These are phyloP conservation scores for Aspergillus haitiensis DNA, from an alignment of 495 filamentous ascomycete species.

Conservation along the genomic window DNA sequence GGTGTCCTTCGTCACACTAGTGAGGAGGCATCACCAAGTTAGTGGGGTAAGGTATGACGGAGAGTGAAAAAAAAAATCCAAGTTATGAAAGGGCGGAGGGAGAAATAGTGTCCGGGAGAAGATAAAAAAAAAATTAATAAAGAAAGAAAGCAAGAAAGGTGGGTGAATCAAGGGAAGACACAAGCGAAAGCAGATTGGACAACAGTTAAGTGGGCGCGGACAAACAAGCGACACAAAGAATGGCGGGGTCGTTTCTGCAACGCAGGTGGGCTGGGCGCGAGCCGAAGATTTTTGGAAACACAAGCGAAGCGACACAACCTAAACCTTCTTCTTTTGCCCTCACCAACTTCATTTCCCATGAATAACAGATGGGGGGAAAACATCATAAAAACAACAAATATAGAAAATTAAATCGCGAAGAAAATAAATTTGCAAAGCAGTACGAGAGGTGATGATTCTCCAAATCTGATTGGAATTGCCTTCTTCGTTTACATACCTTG, in stretches of 20 bases:
- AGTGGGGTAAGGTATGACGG: conserved; percentile 21
- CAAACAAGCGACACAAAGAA: conserved; percentile 29
- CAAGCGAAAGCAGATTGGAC: conserved; percentile 15
- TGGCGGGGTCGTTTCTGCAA: conserved; percentile 39
- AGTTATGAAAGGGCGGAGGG: conserved; percentile 9
- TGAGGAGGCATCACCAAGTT: conserved; percentile 5
- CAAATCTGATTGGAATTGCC: conserved; percentile 2
- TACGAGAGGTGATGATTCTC: background rate
- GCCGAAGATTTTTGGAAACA: conserved; percentile 30
- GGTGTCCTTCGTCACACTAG: conserved; percentile 96
- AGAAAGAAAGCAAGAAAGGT: background rate
- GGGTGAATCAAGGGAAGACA: background rate
- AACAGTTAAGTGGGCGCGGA: conserved; percentile 20
- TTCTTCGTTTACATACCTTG: conserved; percentile 70
- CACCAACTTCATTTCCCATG: conserved; percentile 13
- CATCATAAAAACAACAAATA: conserved; percentile 2
- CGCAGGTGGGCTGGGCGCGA: conserved; percentile 30
- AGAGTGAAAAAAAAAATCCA: conserved; percentile 8
- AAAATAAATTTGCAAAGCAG: background rate
- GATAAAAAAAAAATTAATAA: conserved; percentile 27
- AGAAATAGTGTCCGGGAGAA: conserved; percentile 26
- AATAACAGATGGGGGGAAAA: conserved; percentile 15
- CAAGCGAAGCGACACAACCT: conserved; percentile 45
- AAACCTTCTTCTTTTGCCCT: conserved; percentile 28
- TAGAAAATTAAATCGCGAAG: background rate